These are phyloP conservation scores for Boechera divaricarpa DNA, from an alignment of 345 rosid genomes.

Conservation along the genomic window DNA sequence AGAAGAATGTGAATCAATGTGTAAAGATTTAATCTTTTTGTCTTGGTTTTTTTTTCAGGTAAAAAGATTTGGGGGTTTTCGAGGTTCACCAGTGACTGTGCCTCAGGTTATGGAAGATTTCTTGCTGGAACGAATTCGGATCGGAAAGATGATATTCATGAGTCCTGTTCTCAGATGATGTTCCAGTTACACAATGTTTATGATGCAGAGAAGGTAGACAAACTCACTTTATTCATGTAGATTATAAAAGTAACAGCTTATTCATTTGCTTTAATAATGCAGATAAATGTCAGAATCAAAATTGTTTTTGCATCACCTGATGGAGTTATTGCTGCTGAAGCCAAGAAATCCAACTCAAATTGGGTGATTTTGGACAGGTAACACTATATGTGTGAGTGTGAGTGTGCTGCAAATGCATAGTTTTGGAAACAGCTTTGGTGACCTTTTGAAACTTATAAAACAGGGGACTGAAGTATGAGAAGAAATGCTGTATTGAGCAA, in stretches of 20 bases:
- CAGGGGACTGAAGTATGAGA: constrained; percentile 86
- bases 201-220: constrained; percentile 78
- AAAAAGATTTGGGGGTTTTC: constrained; percentile 87
- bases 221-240: background rate
- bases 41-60: constrained; percentile 50
- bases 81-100: constrained; percentile 86
- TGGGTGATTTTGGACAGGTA: constrained; percentile 97
- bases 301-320: constrained; percentile 69
- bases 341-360: constrained; percentile 75
- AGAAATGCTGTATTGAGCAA: constrained; percentile 78
- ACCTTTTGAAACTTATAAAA: constrained; percentile 16
- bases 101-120: constrained; percentile 68
- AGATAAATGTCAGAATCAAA: constrained; percentile 90
- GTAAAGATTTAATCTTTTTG: constrained; percentile 19
- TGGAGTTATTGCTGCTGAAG: constrained; percentile 88
- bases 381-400: constrained; percentile 1
- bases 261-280: constrained; percentile 21
- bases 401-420: constrained; percentile 11
- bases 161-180: constrained; percentile 91
- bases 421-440: constrained; percentile 1
- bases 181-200: constrained; percentile 84
- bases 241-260: constrained; percentile 5
- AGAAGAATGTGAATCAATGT: constrained; percentile 18
- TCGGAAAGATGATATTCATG: constrained; percentile 74
- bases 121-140: constrained; percentile 71